phyloP scores from a whole-genome alignment of 208 protist species.

The Trypanosoma lewisi region DNA sequence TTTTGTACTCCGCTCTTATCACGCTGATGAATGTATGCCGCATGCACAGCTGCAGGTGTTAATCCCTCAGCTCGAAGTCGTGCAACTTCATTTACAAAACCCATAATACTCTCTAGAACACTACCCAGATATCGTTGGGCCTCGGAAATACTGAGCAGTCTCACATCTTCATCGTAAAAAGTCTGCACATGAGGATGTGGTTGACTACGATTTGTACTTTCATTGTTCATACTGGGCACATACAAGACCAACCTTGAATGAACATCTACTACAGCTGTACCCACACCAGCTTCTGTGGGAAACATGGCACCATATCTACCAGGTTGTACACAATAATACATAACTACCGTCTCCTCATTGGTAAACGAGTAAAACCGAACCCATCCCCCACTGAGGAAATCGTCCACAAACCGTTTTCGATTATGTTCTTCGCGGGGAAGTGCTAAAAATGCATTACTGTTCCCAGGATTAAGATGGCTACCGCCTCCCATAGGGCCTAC shows the following conservation, averaged over 20 bases:
- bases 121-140: slow-evolving; percentile 67
- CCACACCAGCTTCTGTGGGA: slow-evolving; percentile 72
- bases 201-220: slow-evolving; percentile 78
- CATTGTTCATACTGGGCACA: slow-evolving; percentile 84
- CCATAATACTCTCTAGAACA: slow-evolving; percentile 74
- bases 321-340: slow-evolving; percentile 88
- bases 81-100: slow-evolving; percentile 68
- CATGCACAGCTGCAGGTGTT: slow-evolving; percentile 70
- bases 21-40: slow-evolving; percentile 79
- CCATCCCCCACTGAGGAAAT: slow-evolving; percentile 84
- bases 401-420: slow-evolving; percentile 78
- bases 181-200: slow-evolving; percentile 87
- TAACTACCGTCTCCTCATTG: slow-evolving; percentile 72
- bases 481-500: neutral
- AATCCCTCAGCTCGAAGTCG: slow-evolving; percentile 65
- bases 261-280: slow-evolving; percentile 80
- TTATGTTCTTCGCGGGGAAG: slow-evolving; percentile 66
- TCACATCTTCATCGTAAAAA: slow-evolving; percentile 84
- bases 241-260: slow-evolving; percentile 82
- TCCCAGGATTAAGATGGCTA: slow-evolving; percentile 7
- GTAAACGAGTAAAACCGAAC: slow-evolving; percentile 85
- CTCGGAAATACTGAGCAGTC: slow-evolving; percentile 64
- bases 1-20: slow-evolving; percentile 57
- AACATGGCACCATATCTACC: slow-evolving; percentile 86
- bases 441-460: slow-evolving; percentile 60